phyloP scores from a whole-genome alignment of 2,329 filamentous ascomycete genomes.

The Cladophialophora carrionii region DNA sequence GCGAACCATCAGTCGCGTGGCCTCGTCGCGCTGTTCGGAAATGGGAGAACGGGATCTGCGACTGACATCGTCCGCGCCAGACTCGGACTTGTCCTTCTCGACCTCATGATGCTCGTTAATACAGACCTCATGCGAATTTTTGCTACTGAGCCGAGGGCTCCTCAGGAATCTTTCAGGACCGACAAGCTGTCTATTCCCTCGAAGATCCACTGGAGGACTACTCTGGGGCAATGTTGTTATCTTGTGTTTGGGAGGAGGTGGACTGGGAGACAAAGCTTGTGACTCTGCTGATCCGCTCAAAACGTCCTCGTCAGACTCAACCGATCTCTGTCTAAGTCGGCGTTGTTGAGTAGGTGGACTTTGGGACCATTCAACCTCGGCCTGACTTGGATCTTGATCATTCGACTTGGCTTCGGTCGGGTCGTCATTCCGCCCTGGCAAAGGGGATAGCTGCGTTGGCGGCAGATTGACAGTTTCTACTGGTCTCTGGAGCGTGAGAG shows the following conservation, averaged over 20 bases:
- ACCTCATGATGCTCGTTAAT: background rate
- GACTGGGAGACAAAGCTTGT: conserved; percentile 7
- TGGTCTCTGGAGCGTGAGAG: background rate
- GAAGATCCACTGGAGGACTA: conserved; percentile 17
- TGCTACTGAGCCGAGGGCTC: background rate
- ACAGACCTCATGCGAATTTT: background rate
- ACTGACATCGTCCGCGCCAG: background rate
- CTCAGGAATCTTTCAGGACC: background rate
- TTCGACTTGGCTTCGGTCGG: conserved; percentile 9
- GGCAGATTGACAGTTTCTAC: background rate
- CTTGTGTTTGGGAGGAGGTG: conserved; percentile 4
- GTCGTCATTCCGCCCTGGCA: background rate
- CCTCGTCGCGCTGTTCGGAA: background rate
- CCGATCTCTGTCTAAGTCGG: conserved; percentile 1
- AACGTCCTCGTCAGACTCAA: conserved; percentile 5
- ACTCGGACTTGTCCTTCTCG: background rate
- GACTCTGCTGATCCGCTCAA: conserved; percentile 8
- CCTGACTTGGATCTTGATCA: background rate
- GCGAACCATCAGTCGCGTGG: background rate
- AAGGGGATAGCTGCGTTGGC: too few species aligned
- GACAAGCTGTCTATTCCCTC: background rate
- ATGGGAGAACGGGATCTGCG: background rate
- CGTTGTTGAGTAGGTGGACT: conserved; percentile 25
- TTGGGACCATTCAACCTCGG: conserved; percentile 8
- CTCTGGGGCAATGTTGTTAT: conserved; percentile 7